Evolutionary conservation across 176 grass and related monocot species (phyloP), one percentile per base, ranked within the genome.

Genomic region (Eremochloa ophiuroides): DNA sequence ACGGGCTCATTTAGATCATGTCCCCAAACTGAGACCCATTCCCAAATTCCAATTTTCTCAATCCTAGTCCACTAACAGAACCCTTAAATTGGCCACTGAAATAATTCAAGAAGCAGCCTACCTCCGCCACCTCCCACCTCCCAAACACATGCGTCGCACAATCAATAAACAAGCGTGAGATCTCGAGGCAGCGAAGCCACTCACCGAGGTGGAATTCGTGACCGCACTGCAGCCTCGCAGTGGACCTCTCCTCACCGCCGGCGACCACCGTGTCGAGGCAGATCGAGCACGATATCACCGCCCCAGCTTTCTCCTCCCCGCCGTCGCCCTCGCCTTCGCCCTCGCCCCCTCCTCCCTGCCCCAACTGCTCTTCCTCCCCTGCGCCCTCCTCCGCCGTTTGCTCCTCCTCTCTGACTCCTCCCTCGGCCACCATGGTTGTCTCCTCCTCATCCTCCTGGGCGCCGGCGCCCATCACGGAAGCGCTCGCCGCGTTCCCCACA

Each of bases 161-260:
- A 55, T 34, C 18, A 27, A n/a, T 64, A 77, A 82, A 82, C 42
- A 7, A 50, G 50, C 41, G 7, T 29, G 26, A 65, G 18, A 83
- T 88, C 66, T 34, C 8, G 69, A 82, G 53, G 55, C 1, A 77
- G 73, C 34, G 37, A 75, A 75, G 70, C 48, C 62, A 75, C 88
- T 75, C 18, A 97, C 91, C 94, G 58, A 97, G 88, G 77, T 93
- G 94, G 62, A 97, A 97, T 84, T 93, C 83, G 66, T 97, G 94
- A 1, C 94, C 94, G 71, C 94, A 97, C 89, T 89, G 76, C 51
- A 97, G 82, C 80, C 60, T 77, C 46, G 91, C 91, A 31, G 91
- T 97, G 15, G 94, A 91, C 66, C 91, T 87, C 35, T 77, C 88
- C 76, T 79, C 88, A 8, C 69, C 68, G 31, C 60, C 76, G 33